These are phyloP conservation scores for Dalbergia oliveri DNA, from an alignment of 306 rosid species.

Conservation along the genomic window DNA sequence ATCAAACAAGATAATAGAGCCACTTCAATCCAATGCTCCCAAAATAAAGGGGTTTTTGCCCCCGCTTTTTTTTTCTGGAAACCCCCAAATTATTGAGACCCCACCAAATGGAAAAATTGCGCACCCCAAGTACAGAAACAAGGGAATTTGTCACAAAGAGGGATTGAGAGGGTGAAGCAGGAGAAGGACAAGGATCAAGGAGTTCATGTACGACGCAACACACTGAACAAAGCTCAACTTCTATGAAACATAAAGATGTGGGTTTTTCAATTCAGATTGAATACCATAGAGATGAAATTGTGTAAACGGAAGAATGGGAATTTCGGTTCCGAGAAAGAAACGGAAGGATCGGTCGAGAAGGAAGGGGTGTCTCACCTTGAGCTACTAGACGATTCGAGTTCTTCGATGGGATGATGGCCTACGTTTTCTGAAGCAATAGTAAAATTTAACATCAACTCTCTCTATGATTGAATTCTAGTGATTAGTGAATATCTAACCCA, in stretches of 20 bases:
- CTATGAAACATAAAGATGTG: neutral
- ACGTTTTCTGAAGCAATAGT: constrained; percentile 31
- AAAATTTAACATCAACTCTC: neutral
- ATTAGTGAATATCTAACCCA: too few species aligned
- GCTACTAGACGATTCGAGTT: constrained; percentile 51
- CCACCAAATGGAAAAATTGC: constrained; percentile 29
- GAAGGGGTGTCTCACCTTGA: constrained; percentile 43
- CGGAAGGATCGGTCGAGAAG: constrained; percentile 29
- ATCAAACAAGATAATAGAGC: constrained; percentile 38
- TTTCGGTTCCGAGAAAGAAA: constrained; percentile 19
- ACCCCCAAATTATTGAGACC: constrained; percentile 42
- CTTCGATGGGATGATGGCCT: constrained; percentile 23
- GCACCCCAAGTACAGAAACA: constrained; percentile 18
- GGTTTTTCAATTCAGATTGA: constrained; percentile 35
- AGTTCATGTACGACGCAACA: constrained; percentile 28
- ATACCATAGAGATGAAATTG: neutral
- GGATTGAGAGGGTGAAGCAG: constrained; percentile 24
- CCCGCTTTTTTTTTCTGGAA: neutral
- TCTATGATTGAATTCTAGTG: neutral
- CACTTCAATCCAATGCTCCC: constrained; percentile 34
- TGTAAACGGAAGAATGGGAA: neutral
- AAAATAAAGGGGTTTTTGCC: constrained; percentile 41
- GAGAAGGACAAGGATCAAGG: neutral
- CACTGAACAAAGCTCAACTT: constrained; percentile 35
- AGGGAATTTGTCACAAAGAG: neutral